Evolutionary conservation across 1,139 yeast species (phyloP), one percentile per base, ranked within the genome.

Genomic region (Suhomyces maxii): DNA sequence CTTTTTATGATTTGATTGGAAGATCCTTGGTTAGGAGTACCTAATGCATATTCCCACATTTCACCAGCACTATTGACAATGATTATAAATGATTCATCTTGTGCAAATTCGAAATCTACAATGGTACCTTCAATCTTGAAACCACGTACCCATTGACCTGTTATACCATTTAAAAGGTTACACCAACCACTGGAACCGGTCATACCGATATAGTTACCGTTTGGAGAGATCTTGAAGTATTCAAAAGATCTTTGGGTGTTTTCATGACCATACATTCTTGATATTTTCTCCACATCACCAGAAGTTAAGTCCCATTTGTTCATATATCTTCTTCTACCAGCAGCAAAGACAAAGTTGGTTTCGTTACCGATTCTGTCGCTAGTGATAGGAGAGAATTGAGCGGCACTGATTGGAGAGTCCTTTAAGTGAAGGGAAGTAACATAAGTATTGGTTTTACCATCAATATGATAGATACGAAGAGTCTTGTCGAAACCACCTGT

Each of bases 401-500:
- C 91, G 0, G 86, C 77, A 56, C 84, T 86, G 44, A 95, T 79
- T 1, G 99, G 97, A 8, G 89, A 79, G 54, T 87, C 84, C 48
- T 84, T 80, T 48, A 93, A 73, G 64, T 84, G 89, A 52, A 93
- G 71, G 36, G 96, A 85, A 3, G 97, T 85, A 13, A 91, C 95
- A 40, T 90, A 69, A 46, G 82, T 83, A 63, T 95, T 95, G 49
- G 70, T 64, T 61, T 86, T 88, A n/a, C 98, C 98, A 63, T 93
- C 99, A 48, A 91, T 82, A 60, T 93, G 96, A 64, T 84, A 93
- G 26, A 95, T 73, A 58, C 99, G 76, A 48, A 93, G 65, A 0
- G 97, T 87, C 58, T 89, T 80, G 63, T 95, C 99, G 61, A 86
- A 90, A 26, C 99, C 99, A 50, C 95, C 95, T 0, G 97, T 87